Percentiles rank a stretch among this genome's conserved stretches.
phyloP scores from a whole-genome alignment of 2,329 filamentous ascomycete genomes.

The Hypoxylon sp. region DNA sequence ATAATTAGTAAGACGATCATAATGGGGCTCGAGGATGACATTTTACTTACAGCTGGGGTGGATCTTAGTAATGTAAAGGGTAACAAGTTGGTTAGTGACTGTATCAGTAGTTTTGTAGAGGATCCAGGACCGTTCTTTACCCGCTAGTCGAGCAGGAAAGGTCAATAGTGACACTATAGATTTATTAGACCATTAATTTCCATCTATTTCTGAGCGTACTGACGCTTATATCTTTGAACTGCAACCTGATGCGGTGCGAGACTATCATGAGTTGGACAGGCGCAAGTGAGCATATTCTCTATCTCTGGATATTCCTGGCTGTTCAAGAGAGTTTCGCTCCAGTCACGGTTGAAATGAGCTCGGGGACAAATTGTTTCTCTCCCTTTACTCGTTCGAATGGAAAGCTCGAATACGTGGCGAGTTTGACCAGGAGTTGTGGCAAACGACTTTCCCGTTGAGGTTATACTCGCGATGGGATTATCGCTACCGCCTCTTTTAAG shows the following conservation, averaged over 20 bases:
- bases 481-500: constrained; percentile 14
- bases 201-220: background rate
- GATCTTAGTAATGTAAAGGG: constrained; percentile 34
- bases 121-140: constrained; percentile 30
- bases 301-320: background rate
- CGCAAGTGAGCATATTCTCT: constrained; percentile 11
- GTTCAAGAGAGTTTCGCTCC: constrained; percentile 18
- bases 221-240: constrained; percentile 12
- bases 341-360: constrained; percentile 24
- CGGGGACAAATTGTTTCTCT: constrained; percentile 27
- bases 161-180: constrained; percentile 38
- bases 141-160: constrained; percentile 36
- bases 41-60: constrained; percentile 25
- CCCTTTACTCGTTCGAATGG: constrained; percentile 11
- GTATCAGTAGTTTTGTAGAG: constrained; percentile 33
- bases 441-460: background rate
- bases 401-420: constrained; percentile 29
- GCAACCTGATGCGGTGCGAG: constrained; percentile 3
- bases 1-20: background rate
- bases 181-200: constrained; percentile 7
- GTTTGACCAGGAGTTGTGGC: background rate
- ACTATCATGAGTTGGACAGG: background rate
- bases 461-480: background rate
- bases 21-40: no score
- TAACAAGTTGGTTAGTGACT: constrained; percentile 36